These are phyloP conservation scores for Paramecium primaurelia DNA, from an alignment of 73 alveolate species.

Conservation along the genomic window DNA sequence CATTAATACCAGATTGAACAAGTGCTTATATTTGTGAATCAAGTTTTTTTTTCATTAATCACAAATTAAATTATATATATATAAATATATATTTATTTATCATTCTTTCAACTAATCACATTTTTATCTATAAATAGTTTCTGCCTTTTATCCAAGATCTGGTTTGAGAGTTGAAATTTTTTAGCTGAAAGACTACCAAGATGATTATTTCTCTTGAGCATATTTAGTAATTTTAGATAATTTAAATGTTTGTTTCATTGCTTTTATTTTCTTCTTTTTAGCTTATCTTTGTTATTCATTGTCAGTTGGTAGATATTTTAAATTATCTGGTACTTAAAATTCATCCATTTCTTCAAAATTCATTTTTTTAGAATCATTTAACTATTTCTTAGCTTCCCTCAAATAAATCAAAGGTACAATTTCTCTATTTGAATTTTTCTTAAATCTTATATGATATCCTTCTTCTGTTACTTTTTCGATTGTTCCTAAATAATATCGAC, in stretches of 20 bases:
- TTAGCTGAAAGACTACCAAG: conserved; percentile 1
- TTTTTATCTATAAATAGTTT: background rate
- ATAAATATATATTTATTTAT: background rate
- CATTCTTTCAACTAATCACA: conserved; percentile 1
- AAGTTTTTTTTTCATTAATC: conserved; percentile 33
- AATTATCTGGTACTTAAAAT: conserved; percentile 53
- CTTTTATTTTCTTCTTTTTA: conserved; percentile 49
- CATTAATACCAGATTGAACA: background rate
- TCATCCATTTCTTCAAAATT: conserved; percentile 49
- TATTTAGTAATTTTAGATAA: conserved; percentile 15
- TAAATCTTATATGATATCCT: conserved; percentile 52
- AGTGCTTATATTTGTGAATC: background rate
- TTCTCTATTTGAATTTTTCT: conserved; percentile 42
- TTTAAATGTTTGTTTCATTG: conserved; percentile 42
- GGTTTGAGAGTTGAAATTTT: background rate
- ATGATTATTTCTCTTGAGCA: conserved; percentile 26
- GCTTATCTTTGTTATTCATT: conserved; percentile 36
- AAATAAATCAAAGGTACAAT: conserved; percentile 5
- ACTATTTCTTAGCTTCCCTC: conserved; percentile 42
- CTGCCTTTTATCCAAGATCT: conserved; percentile 17
- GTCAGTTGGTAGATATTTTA: conserved; percentile 35
- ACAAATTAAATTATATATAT: background rate
- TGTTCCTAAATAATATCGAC: conserved; percentile 42
- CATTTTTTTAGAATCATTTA: conserved; percentile 12
- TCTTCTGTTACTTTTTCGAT: conserved; percentile 52